Percentiles rank a stretch among this genome's conserved stretches.
These are phyloP conservation scores for Areca catechu DNA, from an alignment of 176 grass and related monocot species.

Conservation along the genomic window DNA sequence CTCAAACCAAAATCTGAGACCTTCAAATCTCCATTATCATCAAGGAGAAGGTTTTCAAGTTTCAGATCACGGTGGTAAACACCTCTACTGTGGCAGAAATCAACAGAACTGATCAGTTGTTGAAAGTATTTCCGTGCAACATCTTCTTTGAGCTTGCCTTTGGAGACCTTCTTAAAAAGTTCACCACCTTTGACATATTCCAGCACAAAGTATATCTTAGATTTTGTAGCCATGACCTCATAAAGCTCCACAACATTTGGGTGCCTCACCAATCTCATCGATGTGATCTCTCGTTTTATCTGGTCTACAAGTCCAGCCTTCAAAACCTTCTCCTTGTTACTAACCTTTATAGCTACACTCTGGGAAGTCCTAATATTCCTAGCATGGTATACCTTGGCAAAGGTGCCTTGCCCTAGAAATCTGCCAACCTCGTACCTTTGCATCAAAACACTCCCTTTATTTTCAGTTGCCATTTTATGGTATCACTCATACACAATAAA, in stretches of 20 bases:
- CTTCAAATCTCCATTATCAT: neutral
- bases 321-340: constrained; percentile 1
- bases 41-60: constrained; percentile 1
- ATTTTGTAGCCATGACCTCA: constrained; percentile 6
- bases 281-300: constrained; percentile 1
- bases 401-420: constrained; percentile 1
- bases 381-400: constrained; percentile 3
- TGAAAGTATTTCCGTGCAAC: constrained; percentile 1
- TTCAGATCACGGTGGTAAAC: constrained; percentile 7
- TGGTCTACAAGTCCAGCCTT: constrained; percentile 1
- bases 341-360: constrained; percentile 1
- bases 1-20: constrained; percentile 3
- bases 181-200: constrained; percentile 5
- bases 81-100: constrained; percentile 4
- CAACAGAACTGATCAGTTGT: neutral
- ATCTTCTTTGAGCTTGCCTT: constrained; percentile 4
- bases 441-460: neutral
- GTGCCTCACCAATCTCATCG: constrained; percentile 3
- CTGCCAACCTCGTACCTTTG: neutral
- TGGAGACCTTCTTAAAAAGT: neutral
- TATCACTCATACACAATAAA: too few relatives aligned
- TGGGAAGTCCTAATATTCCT: constrained; percentile 1
- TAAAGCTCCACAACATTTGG: constrained; percentile 9
- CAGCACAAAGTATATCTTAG: constrained; percentile 7
- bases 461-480: constrained; percentile 1